Conservation (phyloP, 805 yeast genomes). For the Komagataella kurtzmanii region DNA sequence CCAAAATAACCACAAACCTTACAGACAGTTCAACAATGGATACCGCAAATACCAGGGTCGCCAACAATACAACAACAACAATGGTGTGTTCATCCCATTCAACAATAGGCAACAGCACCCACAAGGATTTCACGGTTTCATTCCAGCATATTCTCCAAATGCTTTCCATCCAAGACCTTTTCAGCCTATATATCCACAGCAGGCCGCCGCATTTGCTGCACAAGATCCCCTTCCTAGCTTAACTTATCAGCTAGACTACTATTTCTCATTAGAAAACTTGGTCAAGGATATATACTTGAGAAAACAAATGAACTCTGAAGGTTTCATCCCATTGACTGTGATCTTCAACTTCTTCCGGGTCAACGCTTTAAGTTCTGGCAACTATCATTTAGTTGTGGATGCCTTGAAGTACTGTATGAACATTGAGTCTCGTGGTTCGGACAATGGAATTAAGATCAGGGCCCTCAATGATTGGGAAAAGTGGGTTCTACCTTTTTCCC, state of each 20-base stretch:
- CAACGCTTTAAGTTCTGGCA: constrained; percentile 47
- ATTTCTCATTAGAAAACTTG: constrained; percentile 79
- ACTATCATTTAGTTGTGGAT: constrained; percentile 34
- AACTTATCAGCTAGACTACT: constrained; percentile 70
- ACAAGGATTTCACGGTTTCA: not conserved
- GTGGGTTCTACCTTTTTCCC: constrained; percentile 54
- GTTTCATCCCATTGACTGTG: constrained; percentile 52
- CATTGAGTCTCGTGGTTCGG: constrained; percentile 23
- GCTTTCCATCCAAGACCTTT: constrained; percentile 4
- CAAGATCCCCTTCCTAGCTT: constrained; percentile 9
- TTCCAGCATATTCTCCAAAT: not conserved
- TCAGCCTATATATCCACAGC: constrained; percentile 12
- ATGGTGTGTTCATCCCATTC: constrained; percentile 9
- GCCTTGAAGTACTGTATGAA: constrained; percentile 41
- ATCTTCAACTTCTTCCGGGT: constrained; percentile 69
- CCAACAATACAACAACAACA: constrained; percentile 5
- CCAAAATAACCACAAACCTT: not conserved
- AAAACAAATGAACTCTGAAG: constrained; percentile 65
- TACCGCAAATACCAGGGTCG: constrained; percentile 11
- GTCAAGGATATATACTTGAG: constrained; percentile 75
- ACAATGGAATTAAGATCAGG: constrained; percentile 43
- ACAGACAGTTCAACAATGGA: constrained; percentile 4
- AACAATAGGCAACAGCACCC: constrained; percentile 10
- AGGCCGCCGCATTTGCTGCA: not conserved
- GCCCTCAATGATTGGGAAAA: constrained; percentile 40